Evolutionary conservation across 805 yeast genomes (phyloP), one percentile per base, ranked within the genome.

Genomic region (Danielozyma ontarioensis): DNA sequence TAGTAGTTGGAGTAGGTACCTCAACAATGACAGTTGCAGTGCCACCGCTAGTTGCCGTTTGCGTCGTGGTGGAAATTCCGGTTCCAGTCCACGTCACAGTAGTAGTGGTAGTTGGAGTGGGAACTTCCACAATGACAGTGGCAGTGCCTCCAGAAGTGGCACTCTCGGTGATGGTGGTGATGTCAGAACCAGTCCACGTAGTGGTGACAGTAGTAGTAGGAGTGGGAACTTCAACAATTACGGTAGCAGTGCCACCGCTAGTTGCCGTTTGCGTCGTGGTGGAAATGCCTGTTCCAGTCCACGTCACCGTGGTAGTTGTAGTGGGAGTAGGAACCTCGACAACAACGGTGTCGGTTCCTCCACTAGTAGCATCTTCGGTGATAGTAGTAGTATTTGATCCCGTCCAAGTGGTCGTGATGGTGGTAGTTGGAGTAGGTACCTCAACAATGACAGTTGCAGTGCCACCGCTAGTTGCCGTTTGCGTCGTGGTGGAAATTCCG

Each of bases 1-100:
- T 41, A 12, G 25, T 21, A 2, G 40, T 34, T 13, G 51, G 43
- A n/a, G 41, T 34, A n/a, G 51, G 50, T 5, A 39, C 41, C 7
- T 44, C 40, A 4, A 42, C 35, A 16, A 37, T 28, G 12, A 42
- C 40, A 12, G 46, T 40, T 13, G 17, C 39, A 12, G 31, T 35
- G 6, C 30, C 33, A 24, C 29, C 29, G 27, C 36, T 19, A 4
- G 28, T 22, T 3, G 32, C 38, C 2, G 26, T 17, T 10, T 29
- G 12, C 4, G 43, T 35, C 22, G 28, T 31, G 13, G 43, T 39
- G 10, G 40, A 23, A 5, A 39, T 37, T n/a, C 22, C 31, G 6
- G 39, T 17, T n/a, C 33, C 40, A 5, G 42, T 35, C 38, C 42
- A 41, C 11, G 40, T 32, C 4, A 21, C 13, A 5, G 51, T 11